Percentiles rank a stretch among this genome's conserved stretches.
phyloP scores from a whole-genome alignment of 805 yeast species.

The Nakazawaea ishiwadae region DNA sequence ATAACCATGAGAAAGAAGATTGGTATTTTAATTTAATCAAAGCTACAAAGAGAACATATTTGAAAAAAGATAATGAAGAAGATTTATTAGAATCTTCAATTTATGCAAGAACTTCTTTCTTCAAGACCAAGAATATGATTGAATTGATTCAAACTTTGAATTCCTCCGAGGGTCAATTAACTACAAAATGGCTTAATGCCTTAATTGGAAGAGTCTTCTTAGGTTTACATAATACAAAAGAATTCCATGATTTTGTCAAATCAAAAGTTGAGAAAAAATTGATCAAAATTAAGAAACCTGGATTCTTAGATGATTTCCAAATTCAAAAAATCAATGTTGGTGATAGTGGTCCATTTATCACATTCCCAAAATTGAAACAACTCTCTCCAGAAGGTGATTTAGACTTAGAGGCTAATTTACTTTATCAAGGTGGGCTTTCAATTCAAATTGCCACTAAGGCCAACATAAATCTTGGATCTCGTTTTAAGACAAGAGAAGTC shows the following conservation, averaged over 20 bases:
- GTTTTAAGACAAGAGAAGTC: slow-evolving; percentile 70
- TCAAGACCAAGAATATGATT: slow-evolving; percentile 65
- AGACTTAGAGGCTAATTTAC: slow-evolving; percentile 52
- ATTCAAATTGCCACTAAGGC: slow-evolving; percentile 79
- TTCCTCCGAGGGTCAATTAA: slow-evolving; percentile 77
- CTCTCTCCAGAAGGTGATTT: slow-evolving; percentile 79
- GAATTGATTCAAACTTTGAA: slow-evolving; percentile 71
- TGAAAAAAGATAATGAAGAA: slow-evolving; percentile 18
- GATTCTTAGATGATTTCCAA: slow-evolving; percentile 77
- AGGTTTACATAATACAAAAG: slow-evolving; percentile 66
- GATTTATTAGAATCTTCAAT: slow-evolving; percentile 49
- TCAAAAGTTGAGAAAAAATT: slow-evolving; percentile 65
- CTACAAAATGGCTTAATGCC: slow-evolving; percentile 90
- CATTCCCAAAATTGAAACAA: slow-evolving; percentile 64
- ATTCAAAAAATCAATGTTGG: slow-evolving; percentile 75
- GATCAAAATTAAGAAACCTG: slow-evolving; percentile 78
- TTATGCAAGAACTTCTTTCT: slow-evolving; percentile 71
- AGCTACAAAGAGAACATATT: slow-evolving; percentile 52
- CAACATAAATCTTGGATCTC: slow-evolving; percentile 67
- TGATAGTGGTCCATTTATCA: slow-evolving; percentile 70
- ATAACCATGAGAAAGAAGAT: slow-evolving; percentile 83
- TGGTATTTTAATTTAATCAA: slow-evolving; percentile 85
- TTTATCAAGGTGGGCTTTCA: slow-evolving; percentile 73
- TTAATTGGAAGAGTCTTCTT: slow-evolving; percentile 78
- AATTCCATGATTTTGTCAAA: slow-evolving; percentile 53